Base-by-base conservation (phyloP, 2,329 filamentous ascomycete species). In the Rhynchosporium agropyri region DNA sequence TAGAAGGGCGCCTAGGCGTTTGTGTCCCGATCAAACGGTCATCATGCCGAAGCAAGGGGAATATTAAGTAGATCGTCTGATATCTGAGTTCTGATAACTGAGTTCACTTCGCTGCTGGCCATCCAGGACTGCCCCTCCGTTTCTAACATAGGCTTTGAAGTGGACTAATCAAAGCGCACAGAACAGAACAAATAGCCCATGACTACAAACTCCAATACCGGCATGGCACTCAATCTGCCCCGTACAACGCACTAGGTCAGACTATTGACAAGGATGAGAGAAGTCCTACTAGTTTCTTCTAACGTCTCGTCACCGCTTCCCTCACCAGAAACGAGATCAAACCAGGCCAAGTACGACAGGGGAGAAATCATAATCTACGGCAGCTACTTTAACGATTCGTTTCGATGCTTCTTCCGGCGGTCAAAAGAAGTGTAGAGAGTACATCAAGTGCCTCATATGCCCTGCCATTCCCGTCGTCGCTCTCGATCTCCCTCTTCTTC, bases 241-340 rank as follows among this genome's bases (percentile, higher is more conserved):
- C 61, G 58, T 65, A 40, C 53, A 29, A 33, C 48, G 54, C 45
- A 46, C 43, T 46, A 46, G 5, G 10, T 46, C 6, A 10, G n/a
- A 20, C 3, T 26, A 46, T 8, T 36, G 20, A 4, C 13, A 46
- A 62, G 42, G 29, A 58, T 51, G 20, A 43, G 57, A 45, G 33
- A 36, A 63, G 58, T 55, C 33, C 53, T 42, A 46, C 28, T 36
- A 36, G 33, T 60, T 40, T 38, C 58, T 63, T 36, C 43, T 63
- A 61, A 60, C 55, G 60, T 65, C 58, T 65, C 65, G 67, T 69
- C 67, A 69, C 67, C 67, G 67, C 67, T 61, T 63, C 42, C 42
- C 42, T n/a, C 15, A 15, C 43, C n/a, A 20, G 20, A n/a, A n/a
- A 46, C 43, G n/a, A 46, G n/a, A 20, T n/a, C n/a, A 28, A 20